Percentiles rank a stretch among this genome's conserved stretches.
phyloP scores from a whole-genome alignment of 352 stramenopile genomes.

The Globisporangium alternatum region DNA sequence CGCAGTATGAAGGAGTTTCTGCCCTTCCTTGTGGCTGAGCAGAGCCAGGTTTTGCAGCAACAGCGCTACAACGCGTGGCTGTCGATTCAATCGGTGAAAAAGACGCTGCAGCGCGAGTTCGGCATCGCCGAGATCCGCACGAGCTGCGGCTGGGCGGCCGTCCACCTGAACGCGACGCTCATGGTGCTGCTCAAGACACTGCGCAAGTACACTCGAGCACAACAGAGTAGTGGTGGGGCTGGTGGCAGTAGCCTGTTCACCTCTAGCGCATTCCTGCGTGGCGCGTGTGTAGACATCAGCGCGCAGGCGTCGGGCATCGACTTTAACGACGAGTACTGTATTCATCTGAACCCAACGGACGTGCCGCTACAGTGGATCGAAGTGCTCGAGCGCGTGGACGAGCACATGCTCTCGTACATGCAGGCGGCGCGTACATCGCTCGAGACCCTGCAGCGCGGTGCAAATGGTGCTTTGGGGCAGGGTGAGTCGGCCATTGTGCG shows the following conservation, averaged over 20 bases:
- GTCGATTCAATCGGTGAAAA: constrained; percentile 53
- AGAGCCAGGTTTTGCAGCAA: constrained; percentile 34
- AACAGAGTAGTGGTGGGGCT: constrained; percentile 26
- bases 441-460: constrained; percentile 27
- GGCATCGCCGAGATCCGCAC: constrained; percentile 38
- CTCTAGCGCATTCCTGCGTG: constrained; percentile 32
- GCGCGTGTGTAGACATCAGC: constrained; percentile 40
- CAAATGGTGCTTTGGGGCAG: constrained; percentile 27
- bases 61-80: constrained; percentile 41
- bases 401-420: constrained; percentile 48
- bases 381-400: constrained; percentile 50
- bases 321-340: constrained; percentile 51
- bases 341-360: constrained; percentile 53
- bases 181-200: constrained; percentile 62
- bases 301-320: constrained; percentile 53
- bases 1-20: constrained; percentile 37
- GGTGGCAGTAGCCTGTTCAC: constrained; percentile 25
- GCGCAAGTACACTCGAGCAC: constrained; percentile 38
- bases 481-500: constrained; percentile 30
- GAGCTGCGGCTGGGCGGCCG: constrained; percentile 56
- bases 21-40: constrained; percentile 34
- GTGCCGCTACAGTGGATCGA: constrained; percentile 68
- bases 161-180: constrained; percentile 57
- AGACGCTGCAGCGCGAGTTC: constrained; percentile 51
- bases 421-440: constrained; percentile 33